Base-by-base conservation (phyloP, 176 grass and related monocot genomes). In the Metroxylon sagu region DNA sequence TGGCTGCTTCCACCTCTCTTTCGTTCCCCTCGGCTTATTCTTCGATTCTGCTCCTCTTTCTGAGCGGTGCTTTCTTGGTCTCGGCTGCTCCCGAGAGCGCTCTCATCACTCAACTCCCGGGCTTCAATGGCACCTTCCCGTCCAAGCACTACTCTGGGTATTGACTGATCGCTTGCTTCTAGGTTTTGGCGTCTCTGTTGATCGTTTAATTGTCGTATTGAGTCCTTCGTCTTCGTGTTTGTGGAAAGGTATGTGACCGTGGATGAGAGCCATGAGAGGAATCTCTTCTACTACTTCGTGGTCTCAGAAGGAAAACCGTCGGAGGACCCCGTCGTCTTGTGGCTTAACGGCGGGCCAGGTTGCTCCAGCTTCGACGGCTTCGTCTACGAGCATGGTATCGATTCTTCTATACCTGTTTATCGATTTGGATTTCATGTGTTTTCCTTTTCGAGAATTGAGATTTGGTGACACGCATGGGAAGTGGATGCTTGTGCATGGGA, bases 291-390 rank as follows among this genome's bases (percentile, higher is more conserved):
- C 71, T 88, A 96, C 80, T 80, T 96, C 0, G 86, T 80, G 31
- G 55, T 69, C 7, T 90, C 92, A 17, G 92, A 87, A 68, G 64
- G 75, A 23, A 77, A 72, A 66, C 83, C 92, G 5, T 49, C 77
- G 4, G 17, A 26, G 57, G 92, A 96, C 72, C 92, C 83, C 14
- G 75, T 96, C 28, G 92, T 96, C n/a, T 59, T 90, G 52, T 90
- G 86, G 92, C 74, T 96, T 50, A 96, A 90, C 72, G 92, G 86
- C 12, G 86, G 92, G 1, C 92, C 92, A 0, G 92, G 92, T 7
- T 90, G 80, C 75, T 96, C 92, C 27, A 90, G 92, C 60, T 90
- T 96, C 53, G 83, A 90, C 29, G 86, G 91, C 10, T 90, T 96
- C 68, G 75, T 90, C 67, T 85, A 88, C 43, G 86, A 82, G 54